A percentile compares a stretch with the other conserved stretches of the same genome.
These are phyloP conservation scores for Cutaneotrichosporon arboriforme DNA, from an alignment of 1,284 basidiomycete genomes.

Conservation along the genomic window DNA sequence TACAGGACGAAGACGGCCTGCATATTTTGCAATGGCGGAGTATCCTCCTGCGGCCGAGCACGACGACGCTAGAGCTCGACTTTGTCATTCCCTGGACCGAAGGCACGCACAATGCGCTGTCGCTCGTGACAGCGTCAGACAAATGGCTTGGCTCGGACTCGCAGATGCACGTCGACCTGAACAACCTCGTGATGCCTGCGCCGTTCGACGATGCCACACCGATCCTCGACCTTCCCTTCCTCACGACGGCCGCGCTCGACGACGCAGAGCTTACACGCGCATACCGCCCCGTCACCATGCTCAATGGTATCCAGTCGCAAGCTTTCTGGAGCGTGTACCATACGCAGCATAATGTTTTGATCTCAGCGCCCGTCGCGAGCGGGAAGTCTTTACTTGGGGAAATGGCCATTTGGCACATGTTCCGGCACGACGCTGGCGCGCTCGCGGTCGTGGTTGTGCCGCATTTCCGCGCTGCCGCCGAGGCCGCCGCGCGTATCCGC, in stretches of 20 bases:
- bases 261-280: slow-evolving; percentile 53
- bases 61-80: slow-evolving; percentile 59
- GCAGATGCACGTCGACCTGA: slow-evolving; percentile 60
- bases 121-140: slow-evolving; percentile 84
- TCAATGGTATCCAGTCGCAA: slow-evolving; percentile 89
- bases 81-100: slow-evolving; percentile 72
- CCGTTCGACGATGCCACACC: slow-evolving; percentile 61
- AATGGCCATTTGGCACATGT: slow-evolving; percentile 60
- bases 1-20: slow-evolving; percentile 75
- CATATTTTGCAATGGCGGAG: slow-evolving; percentile 79
- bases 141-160: slow-evolving; percentile 91
- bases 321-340: slow-evolving; percentile 76
- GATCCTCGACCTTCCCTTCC: slow-evolving; percentile 74
- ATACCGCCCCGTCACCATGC: slow-evolving; percentile 53
- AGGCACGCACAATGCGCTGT: slow-evolving; percentile 60
- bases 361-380: slow-evolving; percentile 73
- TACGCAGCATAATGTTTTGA: slow-evolving; percentile 65
- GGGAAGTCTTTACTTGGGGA: slow-evolving; percentile 77
- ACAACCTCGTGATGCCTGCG: slow-evolving; percentile 69
- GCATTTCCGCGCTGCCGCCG: slow-evolving; percentile 37
- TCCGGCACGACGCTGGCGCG: slow-evolving; percentile 33
- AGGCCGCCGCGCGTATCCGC: slow-evolving; percentile 40
- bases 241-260: slow-evolving; percentile 57
- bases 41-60: slow-evolving; percentile 65
- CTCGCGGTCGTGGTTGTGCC: slow-evolving; percentile 43